These are phyloP conservation scores for Kluyveromyces marxianus DNA, from an alignment of 1,139 yeast species.

Conservation along the genomic window DNA sequence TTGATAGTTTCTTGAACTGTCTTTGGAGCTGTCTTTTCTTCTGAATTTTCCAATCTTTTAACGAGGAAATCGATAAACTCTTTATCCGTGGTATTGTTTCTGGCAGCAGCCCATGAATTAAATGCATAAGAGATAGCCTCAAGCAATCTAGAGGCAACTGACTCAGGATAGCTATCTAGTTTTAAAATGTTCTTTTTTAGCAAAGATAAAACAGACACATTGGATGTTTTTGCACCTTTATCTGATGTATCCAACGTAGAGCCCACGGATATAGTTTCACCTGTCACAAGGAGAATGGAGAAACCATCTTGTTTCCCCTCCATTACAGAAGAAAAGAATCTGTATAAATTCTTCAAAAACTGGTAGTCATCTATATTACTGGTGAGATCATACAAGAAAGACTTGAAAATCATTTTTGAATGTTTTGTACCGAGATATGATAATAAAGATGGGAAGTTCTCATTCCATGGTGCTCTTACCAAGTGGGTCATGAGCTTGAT, in stretches of 20 bases:
- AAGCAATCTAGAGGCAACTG: slow-evolving; percentile 46
- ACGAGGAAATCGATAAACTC: slow-evolving; percentile 48
- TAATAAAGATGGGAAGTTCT: slow-evolving; percentile 64
- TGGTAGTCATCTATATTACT: slow-evolving; percentile 50
- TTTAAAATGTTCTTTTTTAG: slow-evolving; percentile 52
- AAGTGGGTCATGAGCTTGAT: slow-evolving; percentile 55
- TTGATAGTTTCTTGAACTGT: slow-evolving; percentile 31
- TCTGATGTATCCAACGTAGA: slow-evolving; percentile 6
- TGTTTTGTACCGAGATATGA: slow-evolving; percentile 68
- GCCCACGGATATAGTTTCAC: slow-evolving; percentile 40
- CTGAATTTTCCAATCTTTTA: slow-evolving; percentile 28
- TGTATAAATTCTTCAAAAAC: slow-evolving; percentile 53
- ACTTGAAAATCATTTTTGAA: slow-evolving; percentile 51
- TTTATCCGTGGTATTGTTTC: slow-evolving; percentile 43
- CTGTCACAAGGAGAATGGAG: slow-evolving; percentile 68
- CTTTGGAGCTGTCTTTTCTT: slow-evolving; percentile 16
- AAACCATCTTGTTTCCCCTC: slow-evolving; percentile 81
- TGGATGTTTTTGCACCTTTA: slow-evolving; percentile 5
- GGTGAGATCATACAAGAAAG: slow-evolving; percentile 54
- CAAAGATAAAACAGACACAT: slow-evolving; percentile 43
- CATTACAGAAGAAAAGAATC: slow-evolving; percentile 69
- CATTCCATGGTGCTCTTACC: slow-evolving; percentile 54
- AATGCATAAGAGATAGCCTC: slow-evolving; percentile 61
- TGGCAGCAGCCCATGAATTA: slow-evolving; percentile 61
- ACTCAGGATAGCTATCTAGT: slow-evolving; percentile 48